These are phyloP conservation scores for Rosa chinensis DNA, from an alignment of 306 rosid genomes.

Conservation along the genomic window DNA sequence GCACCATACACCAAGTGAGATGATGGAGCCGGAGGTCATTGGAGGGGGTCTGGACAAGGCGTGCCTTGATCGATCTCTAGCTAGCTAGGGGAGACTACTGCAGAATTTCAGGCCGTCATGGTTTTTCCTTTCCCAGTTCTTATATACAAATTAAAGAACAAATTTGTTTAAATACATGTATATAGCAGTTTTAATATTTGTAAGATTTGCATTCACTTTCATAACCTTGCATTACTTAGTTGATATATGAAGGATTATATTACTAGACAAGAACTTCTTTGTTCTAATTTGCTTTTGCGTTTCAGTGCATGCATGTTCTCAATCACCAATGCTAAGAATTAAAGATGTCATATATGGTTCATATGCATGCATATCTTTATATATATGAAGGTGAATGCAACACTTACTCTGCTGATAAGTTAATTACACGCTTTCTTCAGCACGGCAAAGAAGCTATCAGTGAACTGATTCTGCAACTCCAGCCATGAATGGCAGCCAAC, in stretches of 20 bases:
- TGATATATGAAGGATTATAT: no score
- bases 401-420: neutral
- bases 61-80: conserved; percentile 20
- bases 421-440: neutral
- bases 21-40: conserved; percentile 24
- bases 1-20: neutral
- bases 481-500: neutral
- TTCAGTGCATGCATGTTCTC: neutral
- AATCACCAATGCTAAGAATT: neutral
- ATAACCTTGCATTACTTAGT: neutral
- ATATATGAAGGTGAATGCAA: neutral
- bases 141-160: no score
- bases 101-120: neutral
- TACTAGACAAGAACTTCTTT: neutral
- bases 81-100: neutral
- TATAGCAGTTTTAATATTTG: neutral
- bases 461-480: neutral
- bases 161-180: neutral
- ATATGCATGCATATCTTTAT: no score
- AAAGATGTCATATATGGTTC: neutral
- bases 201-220: neutral
- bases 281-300: no score
- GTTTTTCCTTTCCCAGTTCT: neutral
- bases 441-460: neutral
- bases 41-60: conserved; percentile 31